Evolutionary conservation across 306 rosid species (phyloP), one percentile per base, ranked within the genome.

Genomic region (Glycine tomentella): DNA sequence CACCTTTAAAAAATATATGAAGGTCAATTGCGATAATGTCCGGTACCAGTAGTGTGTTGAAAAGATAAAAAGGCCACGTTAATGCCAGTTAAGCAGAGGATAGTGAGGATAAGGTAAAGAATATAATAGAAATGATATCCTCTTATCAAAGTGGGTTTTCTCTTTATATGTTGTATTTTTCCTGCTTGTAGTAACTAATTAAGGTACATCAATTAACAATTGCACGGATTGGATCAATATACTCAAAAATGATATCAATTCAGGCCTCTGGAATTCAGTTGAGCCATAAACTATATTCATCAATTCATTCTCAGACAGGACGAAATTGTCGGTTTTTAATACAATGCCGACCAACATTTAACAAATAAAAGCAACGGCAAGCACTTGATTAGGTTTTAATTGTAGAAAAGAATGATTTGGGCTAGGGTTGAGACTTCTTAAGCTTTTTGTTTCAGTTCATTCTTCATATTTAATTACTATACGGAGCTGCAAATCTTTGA

Each of bases 281-380:
- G 57, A 4, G 49, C 33, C 11, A 25, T 72, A 55, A 66, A 52
- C 14, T 67, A 45, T 52, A 56, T 4, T 33, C 59, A 25, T 25
- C 31, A 25, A 25, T 45, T 52, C 33, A 25, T 51, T 73, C 45
- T 63, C 66, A 8, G 0, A 25, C 31, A 25, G 31, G 31, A 25
- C 31, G 31, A 25, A 25, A 25, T 25, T 1, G 77, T 68, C 65
- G 64, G 77, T 20, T 20, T 20, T 20, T 20, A 0, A 20, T 20
- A 20, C 85, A 76, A 38, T 76, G 78, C 74, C 86, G 86, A 69
- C 86, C 78, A 76, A 51, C 68, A 25, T 76, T 59, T 76, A 76
- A 82, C 81, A 82, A 81, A 75, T 49, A 82, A 13, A 40, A 44
- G 68, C 72, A 50, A 72, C 73, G 3, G 10, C 58, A 74, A 52